Evolutionary conservation across 2,329 filamentous ascomycete genomes (phyloP), one percentile per base, ranked within the genome.

Genomic region (Hortaea werneckii): DNA sequence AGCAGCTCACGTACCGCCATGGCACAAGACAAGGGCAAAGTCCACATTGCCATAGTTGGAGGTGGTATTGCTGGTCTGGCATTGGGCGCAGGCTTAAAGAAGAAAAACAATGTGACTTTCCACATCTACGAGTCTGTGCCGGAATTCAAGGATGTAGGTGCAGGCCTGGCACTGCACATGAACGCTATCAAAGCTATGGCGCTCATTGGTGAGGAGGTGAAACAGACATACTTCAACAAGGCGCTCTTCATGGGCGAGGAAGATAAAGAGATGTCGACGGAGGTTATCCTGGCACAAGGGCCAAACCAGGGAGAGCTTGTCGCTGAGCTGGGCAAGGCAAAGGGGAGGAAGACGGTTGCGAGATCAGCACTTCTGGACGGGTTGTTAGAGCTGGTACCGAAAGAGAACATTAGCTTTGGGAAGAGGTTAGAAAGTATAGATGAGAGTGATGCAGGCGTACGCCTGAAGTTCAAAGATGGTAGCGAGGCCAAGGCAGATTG

Each of bases 171-270:
- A 1, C 61, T 76, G 4, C 74, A 74, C 2, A 72, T 73, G 1
- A 77, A 77, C 55, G 74, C 74, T 0, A 66, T 77, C 59, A 67
- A 69, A 34, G 73, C 73, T 0, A 57, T 78, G 39, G 70, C 55
- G 1, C 53, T 62, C 7, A 61, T 64, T 37, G 58, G 58, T 6
- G 52, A 58, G 2, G 56, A 58, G 43, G 53, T 62, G 13, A 55
- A 76, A 38, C 69, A 68, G 20, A 67, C 75, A 0, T 74, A 74
- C 4, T 70, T 75, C 10, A 45, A 68, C 34, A 68, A 70, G 47
- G 72, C 72, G 1, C 60, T 76, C 6, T 69, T 67, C 0, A 63
- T 72, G 49, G 70, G 73, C 43, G 63, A 71, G 2, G 61, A 59
- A 40, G 57, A 59, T 28, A 47, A 58, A 28, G 60, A 58, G 46